Evolutionary conservation across 345 rosid species (phyloP).

Genomic region (Syzygium jambos): DNA sequence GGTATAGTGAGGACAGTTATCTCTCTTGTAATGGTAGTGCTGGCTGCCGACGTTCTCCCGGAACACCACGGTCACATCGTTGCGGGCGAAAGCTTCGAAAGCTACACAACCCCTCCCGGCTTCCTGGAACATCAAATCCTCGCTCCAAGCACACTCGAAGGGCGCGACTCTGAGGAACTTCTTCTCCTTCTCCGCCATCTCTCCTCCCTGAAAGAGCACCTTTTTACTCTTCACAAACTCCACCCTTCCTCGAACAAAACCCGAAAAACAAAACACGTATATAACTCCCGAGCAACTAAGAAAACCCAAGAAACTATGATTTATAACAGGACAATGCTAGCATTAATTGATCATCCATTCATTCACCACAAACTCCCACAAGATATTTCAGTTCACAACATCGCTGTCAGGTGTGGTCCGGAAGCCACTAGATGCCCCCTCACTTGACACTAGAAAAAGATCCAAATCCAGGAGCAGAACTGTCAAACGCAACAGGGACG

Average conservation of each 20-base stretch:
- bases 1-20: slow-evolving; percentile 86
- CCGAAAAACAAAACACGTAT: too few relatives aligned
- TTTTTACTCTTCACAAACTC: not conserved
- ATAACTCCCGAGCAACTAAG: not conserved
- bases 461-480: not conserved
- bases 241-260: not conserved
- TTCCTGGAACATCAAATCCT: slow-evolving; percentile 80
- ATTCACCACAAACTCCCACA: not conserved
- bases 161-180: slow-evolving; percentile 90
- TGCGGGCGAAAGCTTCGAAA: slow-evolving; percentile 91
- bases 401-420: not conserved
- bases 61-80: slow-evolving; percentile 93
- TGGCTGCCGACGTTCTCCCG: slow-evolving; percentile 92
- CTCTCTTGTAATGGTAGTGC: slow-evolving; percentile 89
- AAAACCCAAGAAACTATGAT: not conserved
- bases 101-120: slow-evolving; percentile 96
- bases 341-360: not conserved
- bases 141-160: slow-evolving; percentile 96
- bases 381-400: not conserved
- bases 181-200: slow-evolving; percentile 27
- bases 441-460: not conserved
- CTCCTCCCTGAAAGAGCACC: not conserved
- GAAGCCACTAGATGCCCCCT: not conserved
- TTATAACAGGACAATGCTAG: not conserved
- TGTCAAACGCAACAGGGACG: not conserved